These are phyloP conservation scores for Botrytis aclada DNA, from an alignment of 2,329 filamentous ascomycete genomes.

Conservation along the genomic window DNA sequence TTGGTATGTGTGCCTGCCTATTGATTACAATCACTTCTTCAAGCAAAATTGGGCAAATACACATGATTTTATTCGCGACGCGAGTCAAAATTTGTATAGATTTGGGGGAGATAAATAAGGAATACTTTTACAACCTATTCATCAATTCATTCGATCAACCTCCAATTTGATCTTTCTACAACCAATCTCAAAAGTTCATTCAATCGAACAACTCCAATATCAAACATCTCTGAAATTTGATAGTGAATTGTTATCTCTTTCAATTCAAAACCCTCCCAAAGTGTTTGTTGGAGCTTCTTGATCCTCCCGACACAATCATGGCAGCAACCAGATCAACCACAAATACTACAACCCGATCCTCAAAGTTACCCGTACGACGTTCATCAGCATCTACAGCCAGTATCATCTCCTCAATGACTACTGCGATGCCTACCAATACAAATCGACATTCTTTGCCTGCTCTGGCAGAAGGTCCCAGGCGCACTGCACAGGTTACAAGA, in stretches of 20 bases:
- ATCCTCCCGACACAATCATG: slow-evolving; percentile 4
- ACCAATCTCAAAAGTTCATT: neutral
- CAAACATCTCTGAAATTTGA: neutral
- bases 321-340: neutral
- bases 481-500: slow-evolving; percentile 11
- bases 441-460: slow-evolving; percentile 11
- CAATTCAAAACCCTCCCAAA: neutral
- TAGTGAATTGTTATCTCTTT: neutral
- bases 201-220: neutral
- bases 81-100: neutral
- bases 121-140: neutral
- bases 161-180: neutral
- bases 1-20: neutral
- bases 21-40: neutral
- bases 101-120: neutral
- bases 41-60: neutral
- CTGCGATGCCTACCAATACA: neutral
- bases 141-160: neutral
- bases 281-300: slow-evolving; percentile 4
- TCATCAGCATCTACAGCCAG: slow-evolving; percentile 14
- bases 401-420: slow-evolving; percentile 10
- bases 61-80: neutral
- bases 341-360: neutral
- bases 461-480: slow-evolving; percentile 1
- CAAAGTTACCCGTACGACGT: neutral